A percentile compares a stretch with the other conserved stretches of the same genome.
These are phyloP conservation scores for Saccharomycopsis sp. DNA, from an alignment of 805 yeast species.

Conservation along the genomic window DNA sequence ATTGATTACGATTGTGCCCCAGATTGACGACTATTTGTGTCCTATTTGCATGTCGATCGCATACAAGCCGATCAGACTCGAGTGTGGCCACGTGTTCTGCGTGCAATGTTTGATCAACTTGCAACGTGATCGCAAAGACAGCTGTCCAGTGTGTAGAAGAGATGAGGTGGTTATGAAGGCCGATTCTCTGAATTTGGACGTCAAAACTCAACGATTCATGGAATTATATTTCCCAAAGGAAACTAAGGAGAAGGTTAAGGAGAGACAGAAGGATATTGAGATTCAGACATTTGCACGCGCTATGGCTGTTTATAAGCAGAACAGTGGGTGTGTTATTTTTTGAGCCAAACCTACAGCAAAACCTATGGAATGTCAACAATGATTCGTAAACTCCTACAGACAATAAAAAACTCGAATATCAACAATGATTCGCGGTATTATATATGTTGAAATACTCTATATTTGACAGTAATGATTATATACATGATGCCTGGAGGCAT, in stretches of 20 bases:
- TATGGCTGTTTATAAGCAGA: neutral
- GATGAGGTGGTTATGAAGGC: constrained; percentile 49
- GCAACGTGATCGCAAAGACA: constrained; percentile 44
- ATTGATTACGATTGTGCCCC: constrained; percentile 56
- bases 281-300: constrained; percentile 35
- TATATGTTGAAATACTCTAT: neutral
- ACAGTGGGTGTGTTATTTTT: constrained; percentile 2
- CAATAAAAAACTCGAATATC: too few relatives aligned
- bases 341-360: too few relatives aligned
- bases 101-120: constrained; percentile 64
- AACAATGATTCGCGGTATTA: too few relatives aligned
- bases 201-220: constrained; percentile 45
- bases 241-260: constrained; percentile 53
- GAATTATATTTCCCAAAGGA: constrained; percentile 60
- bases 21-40: constrained; percentile 68
- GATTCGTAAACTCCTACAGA: too few relatives aligned
- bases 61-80: constrained; percentile 60
- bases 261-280: constrained; percentile 43
- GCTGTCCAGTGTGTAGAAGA: constrained; percentile 63
- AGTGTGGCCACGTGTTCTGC: constrained; percentile 66
- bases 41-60: constrained; percentile 69
- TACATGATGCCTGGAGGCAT: neutral
- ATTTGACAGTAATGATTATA: neutral
- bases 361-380: too few relatives aligned
- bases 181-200: constrained; percentile 53